Base-by-base conservation (phyloP, 768 basidiomycete species). In the Hygrocybe coccinea region DNA sequence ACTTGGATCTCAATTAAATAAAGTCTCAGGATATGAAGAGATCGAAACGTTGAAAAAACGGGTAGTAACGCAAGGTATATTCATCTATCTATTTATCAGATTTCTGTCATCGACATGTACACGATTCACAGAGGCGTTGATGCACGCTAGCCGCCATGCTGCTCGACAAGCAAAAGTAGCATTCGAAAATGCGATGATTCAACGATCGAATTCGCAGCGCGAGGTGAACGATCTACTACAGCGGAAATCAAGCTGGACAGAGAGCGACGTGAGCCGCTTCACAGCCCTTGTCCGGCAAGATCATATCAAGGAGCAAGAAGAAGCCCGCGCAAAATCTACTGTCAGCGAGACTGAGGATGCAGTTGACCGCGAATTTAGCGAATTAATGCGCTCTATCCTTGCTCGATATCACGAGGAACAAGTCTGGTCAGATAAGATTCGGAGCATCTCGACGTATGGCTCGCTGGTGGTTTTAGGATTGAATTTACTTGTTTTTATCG, bases 351-450 rank as follows among this genome's bases (percentile, higher is more conserved):
- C 82, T 2, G 97, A 99, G 62, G 80, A 82, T 50, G 82, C 80
- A 1, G 91, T 93, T 15, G 97, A 99, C 61, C 80, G 81, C 44
- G 90, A 87, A 62, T 97, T 98, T 67, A 86, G 79, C 64, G 87
- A 85, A 65, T 79, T 97, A 33, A 90, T 95, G 87, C 85, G 85
- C 54, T 77, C 81, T 9, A 98, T 98, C 64, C 79, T 99, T 56
- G 85, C 83, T 48, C 81, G 95, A 37, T 98, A 98, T 69, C 95
- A 98, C 73, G 95, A 97, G 72, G 97, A 99, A 68, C 97, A 99
- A 69, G 84, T 97, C 2, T 99, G 97, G 97, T 93, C 91, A 52
- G 95, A 99, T 76, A 99, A 99, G 73, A 97, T 99, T 57, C 84
- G 97, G 35, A 92, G 90, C 62, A 87, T 89, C 24, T 93, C 91